These are phyloP conservation scores for Rosa chinensis DNA, from an alignment of 306 rosid species.

Conservation along the genomic window DNA sequence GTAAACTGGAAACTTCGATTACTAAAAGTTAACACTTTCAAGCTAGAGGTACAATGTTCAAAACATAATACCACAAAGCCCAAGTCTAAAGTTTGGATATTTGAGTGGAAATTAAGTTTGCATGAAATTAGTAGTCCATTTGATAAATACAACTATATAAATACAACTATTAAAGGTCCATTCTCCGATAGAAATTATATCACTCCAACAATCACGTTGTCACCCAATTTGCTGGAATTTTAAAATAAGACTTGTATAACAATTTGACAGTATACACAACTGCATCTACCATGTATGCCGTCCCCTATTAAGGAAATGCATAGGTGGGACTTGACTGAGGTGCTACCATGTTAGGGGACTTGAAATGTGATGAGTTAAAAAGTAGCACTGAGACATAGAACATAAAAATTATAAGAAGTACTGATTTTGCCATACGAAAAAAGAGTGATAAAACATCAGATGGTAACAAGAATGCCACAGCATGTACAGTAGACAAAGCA, in stretches of 20 bases:
- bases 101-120: not conserved
- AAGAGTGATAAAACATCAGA: too few relatives aligned
- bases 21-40: not conserved
- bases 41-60: not conserved
- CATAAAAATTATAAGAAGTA: too few relatives aligned
- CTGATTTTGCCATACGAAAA: too few relatives aligned
- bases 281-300: not conserved
- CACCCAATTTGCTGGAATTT: not conserved
- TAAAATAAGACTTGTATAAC: too few relatives aligned
- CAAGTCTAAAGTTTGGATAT: not conserved
- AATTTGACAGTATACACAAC: not conserved
- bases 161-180: too few relatives aligned
- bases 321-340: not conserved
- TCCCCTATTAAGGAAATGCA: not conserved
- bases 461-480: too few relatives aligned
- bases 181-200: not conserved
- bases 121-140: not conserved
- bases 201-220: not conserved
- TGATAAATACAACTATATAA: not conserved
- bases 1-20: not conserved
- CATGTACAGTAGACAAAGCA: too few relatives aligned
- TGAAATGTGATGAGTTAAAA: too few relatives aligned
- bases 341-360: not conserved
- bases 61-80: not conserved
- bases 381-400: too few relatives aligned